Conservation (phyloP, 1,284 basidiomycete genomes). For the Rhodotorula sp. region DNA sequence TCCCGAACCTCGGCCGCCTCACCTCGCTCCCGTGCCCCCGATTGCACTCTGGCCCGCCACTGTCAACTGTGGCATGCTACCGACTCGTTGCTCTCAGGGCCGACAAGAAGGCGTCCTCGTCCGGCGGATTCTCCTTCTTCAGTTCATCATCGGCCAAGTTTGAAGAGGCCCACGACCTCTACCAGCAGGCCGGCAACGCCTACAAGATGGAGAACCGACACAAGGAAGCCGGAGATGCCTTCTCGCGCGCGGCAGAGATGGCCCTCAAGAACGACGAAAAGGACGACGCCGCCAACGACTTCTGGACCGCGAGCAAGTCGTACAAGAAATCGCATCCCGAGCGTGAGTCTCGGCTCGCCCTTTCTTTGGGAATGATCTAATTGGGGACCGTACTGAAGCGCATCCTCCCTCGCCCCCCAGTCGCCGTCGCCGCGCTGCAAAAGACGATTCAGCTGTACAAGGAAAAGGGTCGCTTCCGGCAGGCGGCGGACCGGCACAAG, state of each 20-base stretch:
- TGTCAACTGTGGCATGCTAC: neutral
- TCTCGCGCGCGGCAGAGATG: slow-evolving; percentile 73
- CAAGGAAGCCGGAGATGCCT: slow-evolving; percentile 55
- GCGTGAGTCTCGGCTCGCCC: too few species aligned
- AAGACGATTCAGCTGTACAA: slow-evolving; percentile 83
- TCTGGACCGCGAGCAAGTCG: slow-evolving; percentile 93
- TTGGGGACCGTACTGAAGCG: neutral
- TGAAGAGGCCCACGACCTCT: slow-evolving; percentile 40
- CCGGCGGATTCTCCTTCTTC: slow-evolving; percentile 37
- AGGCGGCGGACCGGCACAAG: slow-evolving; percentile 93
- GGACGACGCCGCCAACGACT: slow-evolving; percentile 92
- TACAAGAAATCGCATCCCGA: slow-evolving; percentile 85
- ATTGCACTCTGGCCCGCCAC: neutral
- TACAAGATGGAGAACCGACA: slow-evolving; percentile 94
- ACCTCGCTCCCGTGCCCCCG: too few species aligned
- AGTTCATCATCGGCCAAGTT: slow-evolving; percentile 30
- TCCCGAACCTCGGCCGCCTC: neutral
- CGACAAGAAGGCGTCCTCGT: slow-evolving; percentile 38
- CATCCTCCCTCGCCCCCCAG: slow-evolving; percentile 53
- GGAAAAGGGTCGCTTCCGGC: slow-evolving; percentile 83
- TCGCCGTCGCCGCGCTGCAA: slow-evolving; percentile 84
- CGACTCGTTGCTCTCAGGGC: slow-evolving; percentile 12
- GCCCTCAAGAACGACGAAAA: slow-evolving; percentile 77
- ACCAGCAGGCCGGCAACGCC: slow-evolving; percentile 63
- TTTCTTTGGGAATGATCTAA: too few species aligned